A percentile compares a stretch with the other conserved stretches of the same genome.
These are phyloP conservation scores for Teratosphaeria pseudoeucalypti DNA, from an alignment of 2,329 filamentous ascomycete species.

Conservation along the genomic window DNA sequence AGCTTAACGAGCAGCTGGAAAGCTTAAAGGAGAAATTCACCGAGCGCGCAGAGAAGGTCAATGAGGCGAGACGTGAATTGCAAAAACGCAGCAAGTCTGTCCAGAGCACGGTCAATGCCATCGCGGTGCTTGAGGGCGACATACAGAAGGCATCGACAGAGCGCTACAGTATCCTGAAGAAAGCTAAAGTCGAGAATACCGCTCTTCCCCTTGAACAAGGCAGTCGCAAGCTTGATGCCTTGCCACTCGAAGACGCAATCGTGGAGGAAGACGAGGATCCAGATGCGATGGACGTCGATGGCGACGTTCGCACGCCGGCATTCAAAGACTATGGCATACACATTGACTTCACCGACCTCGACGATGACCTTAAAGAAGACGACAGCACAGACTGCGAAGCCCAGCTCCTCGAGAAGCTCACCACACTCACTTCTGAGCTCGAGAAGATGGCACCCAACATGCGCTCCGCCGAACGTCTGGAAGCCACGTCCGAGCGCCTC, in stretches of 20 bases:
- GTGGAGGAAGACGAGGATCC: constrained; percentile 58
- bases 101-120: constrained; percentile 61
- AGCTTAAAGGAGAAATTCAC: constrained; percentile 57
- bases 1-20: constrained; percentile 61
- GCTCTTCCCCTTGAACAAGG: constrained; percentile 66
- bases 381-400: constrained; percentile 63
- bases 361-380: constrained; percentile 72
- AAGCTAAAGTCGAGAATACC: constrained; percentile 90
- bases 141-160: constrained; percentile 75
- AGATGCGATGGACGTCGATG: constrained; percentile 89
- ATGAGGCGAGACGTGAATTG: constrained; percentile 67
- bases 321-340: constrained; percentile 87
- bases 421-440: constrained; percentile 62
- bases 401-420: constrained; percentile 66
- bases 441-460: constrained; percentile 96
- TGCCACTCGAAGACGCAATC: constrained; percentile 72
- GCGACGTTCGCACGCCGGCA: constrained; percentile 46
- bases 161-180: constrained; percentile 73
- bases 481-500: constrained; percentile 73
- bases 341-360: constrained; percentile 71
- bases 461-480: constrained; percentile 84
- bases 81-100: constrained; percentile 78
- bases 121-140: constrained; percentile 70
- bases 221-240: constrained; percentile 61
- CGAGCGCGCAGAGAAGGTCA: constrained; percentile 63